A percentile compares a stretch with the other conserved stretches of the same genome.
Conservation (phyloP, 345 rosid species). For the Eucalyptus decipiens region DNA sequence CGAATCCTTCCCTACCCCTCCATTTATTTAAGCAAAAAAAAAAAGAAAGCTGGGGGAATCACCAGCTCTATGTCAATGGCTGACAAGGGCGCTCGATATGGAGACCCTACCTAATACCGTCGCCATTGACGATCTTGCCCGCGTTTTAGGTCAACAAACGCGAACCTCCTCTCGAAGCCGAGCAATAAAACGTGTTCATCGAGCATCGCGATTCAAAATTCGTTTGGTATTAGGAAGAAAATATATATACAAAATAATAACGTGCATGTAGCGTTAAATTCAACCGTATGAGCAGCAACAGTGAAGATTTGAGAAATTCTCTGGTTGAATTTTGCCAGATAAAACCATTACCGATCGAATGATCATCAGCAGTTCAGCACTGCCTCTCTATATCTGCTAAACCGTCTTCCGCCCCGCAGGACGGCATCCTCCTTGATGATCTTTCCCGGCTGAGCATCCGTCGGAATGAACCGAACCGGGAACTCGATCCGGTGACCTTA, state of each 20-base stretch:
- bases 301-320: not conserved
- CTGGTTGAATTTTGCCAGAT: not conserved
- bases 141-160: not conserved
- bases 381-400: constrained; percentile 30
- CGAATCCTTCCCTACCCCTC: not conserved
- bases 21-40: not conserved
- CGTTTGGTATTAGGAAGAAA: not conserved
- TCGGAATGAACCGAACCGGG: constrained; percentile 29
- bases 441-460: constrained; percentile 27
- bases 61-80: not conserved
- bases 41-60: not conserved
- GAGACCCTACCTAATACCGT: not conserved
- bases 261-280: not conserved
- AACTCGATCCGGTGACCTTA: constrained; percentile 18
- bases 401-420: constrained; percentile 6
- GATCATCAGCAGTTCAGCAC: not conserved
- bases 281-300: not conserved
- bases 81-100: not conserved
- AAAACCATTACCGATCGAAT: not conserved
- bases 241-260: not conserved
- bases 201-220: not conserved
- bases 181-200: not conserved
- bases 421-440: constrained; percentile 28
- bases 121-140: not conserved
- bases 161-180: not conserved